A percentile compares a stretch with the other conserved stretches of the same genome.
Evolutionary conservation across 768 basidiomycete species (phyloP).

Genomic region (Suillus spraguei): DNA sequence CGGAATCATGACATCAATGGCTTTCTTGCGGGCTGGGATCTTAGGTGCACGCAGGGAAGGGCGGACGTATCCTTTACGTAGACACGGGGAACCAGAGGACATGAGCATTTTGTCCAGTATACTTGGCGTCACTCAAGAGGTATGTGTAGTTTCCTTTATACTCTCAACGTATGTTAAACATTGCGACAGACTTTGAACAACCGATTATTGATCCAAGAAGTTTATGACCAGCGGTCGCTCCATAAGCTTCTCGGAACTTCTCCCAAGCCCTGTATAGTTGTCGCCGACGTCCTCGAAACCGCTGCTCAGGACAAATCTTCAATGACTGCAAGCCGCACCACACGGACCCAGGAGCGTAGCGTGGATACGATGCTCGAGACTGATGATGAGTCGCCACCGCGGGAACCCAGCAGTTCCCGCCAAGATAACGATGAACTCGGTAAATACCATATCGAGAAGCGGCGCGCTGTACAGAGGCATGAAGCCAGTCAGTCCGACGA

Average conservation of each 20-base stretch:
- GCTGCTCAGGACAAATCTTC: conserved; percentile 13
- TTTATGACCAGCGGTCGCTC: conserved; percentile 60
- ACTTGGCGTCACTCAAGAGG: conserved; percentile 85
- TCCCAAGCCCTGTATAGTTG: conserved; percentile 20
- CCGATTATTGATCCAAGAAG: conserved; percentile 65
- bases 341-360: neutral
- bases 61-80: conserved; percentile 46
- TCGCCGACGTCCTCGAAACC: conserved; percentile 22
- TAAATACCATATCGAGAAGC: conserved; percentile 54
- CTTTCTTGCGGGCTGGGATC: conserved; percentile 66
- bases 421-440: conserved; percentile 55
- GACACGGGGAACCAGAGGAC: conserved; percentile 54
- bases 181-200: conserved; percentile 68
- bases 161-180: conserved; percentile 11
- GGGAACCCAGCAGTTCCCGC: conserved; percentile 13
- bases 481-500: conserved; percentile 32
- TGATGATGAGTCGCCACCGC: conserved; percentile 20
- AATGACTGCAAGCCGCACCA: conserved; percentile 1
- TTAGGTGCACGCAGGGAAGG: conserved; percentile 58
- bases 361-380: conserved; percentile 37
- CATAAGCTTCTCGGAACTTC: conserved; percentile 59
- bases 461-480: conserved; percentile 50
- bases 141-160: conserved; percentile 43
- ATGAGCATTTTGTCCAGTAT: conserved; percentile 81
- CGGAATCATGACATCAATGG: conserved; percentile 73